phyloP scores from a whole-genome alignment of 768 basidiomycete species.

The Psilocybe sp. region DNA sequence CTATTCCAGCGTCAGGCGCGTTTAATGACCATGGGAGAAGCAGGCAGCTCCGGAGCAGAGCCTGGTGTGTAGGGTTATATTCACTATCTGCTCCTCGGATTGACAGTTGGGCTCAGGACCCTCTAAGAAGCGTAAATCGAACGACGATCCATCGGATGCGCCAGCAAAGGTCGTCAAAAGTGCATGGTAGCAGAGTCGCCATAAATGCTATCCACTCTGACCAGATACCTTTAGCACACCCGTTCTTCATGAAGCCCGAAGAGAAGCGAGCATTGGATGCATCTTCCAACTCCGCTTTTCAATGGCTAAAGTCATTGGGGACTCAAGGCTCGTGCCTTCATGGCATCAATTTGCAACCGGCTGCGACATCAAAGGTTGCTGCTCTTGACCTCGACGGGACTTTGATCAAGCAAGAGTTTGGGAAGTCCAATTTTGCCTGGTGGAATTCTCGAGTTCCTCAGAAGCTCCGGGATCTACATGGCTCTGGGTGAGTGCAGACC shows the following conservation, averaged over 20 bases:
- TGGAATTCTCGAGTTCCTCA: conserved; percentile 65
- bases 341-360: conserved; percentile 39
- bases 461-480: conserved; percentile 57
- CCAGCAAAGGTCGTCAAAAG: conserved; percentile 12
- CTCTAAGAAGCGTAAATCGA: conserved; percentile 14
- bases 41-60: not conserved
- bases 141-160: not conserved
- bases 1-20: too few relatives aligned
- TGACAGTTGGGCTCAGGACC: not conserved
- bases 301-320: conserved; percentile 41
- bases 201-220: not conserved
- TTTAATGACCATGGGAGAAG: too few relatives aligned
- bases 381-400: conserved; percentile 89
- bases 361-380: conserved; percentile 56
- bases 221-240: conserved; percentile 24
- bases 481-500: conserved; percentile 50
- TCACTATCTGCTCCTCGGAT: too few relatives aligned
- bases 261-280: conserved; percentile 2
- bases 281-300: conserved; percentile 24
- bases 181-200: conserved; percentile 8
- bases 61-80: too few relatives aligned
- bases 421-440: conserved; percentile 54
- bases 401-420: conserved; percentile 56
- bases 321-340: conserved; percentile 38
- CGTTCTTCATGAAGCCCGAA: conserved; percentile 28